phyloP scores from a whole-genome alignment of 2,329 filamentous ascomycete genomes.

The Calonectria ilicicola region DNA sequence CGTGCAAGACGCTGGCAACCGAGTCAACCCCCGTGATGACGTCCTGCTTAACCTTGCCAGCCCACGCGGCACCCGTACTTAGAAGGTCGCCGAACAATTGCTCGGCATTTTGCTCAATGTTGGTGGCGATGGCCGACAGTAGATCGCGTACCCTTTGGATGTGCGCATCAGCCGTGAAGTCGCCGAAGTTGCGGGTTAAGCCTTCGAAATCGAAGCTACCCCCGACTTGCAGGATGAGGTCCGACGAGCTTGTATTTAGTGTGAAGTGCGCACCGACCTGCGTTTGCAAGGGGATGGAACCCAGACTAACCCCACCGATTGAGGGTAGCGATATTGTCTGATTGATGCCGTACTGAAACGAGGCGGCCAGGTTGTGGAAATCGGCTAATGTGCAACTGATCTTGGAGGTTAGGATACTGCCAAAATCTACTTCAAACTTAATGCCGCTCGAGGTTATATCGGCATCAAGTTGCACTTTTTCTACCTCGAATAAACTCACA shows the following conservation, averaged over 20 bases:
- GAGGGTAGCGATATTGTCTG: not conserved
- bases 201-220: constrained; percentile 7
- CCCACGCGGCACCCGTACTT: not conserved
- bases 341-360: constrained; percentile 7
- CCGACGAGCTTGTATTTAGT: constrained; percentile 6
- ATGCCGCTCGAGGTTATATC: constrained; percentile 2
- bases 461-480: not conserved
- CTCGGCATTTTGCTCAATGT: constrained; percentile 7
- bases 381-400: constrained; percentile 8
- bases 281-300: not conserved
- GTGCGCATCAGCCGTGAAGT: not conserved
- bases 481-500: constrained; percentile 3
- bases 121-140: constrained; percentile 1
- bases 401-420: not conserved
- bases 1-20: constrained; percentile 2
- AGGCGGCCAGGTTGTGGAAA: not conserved
- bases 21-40: not conserved
- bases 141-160: not conserved
- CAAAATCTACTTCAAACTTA: not conserved
- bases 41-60: constrained; percentile 4
- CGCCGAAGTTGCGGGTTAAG: not conserved
- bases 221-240: not conserved
- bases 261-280: not conserved
- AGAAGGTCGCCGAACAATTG: not conserved
- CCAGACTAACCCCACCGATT: not conserved